Evolutionary conservation across 75 land plant species (phyloP).

Genomic region (Isoetes taiwanensis): DNA sequence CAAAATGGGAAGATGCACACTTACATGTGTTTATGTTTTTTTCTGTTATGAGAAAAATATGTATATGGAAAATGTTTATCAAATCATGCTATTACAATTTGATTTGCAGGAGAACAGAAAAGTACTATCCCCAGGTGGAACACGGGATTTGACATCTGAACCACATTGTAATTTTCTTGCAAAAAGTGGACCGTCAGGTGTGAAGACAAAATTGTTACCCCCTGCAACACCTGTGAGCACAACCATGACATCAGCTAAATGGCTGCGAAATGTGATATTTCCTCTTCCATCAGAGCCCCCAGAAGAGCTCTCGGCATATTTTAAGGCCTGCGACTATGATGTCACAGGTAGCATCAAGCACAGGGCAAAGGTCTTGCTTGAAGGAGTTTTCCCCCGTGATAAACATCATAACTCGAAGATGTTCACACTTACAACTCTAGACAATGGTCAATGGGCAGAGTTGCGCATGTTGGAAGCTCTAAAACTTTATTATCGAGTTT

Average conservation of each 20-base stretch:
- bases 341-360: neutral
- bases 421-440: neutral
- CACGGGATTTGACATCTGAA: neutral
- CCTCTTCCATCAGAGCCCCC: neutral
- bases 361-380: neutral
- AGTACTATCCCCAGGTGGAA: neutral
- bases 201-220: neutral
- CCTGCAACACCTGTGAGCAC: conserved; percentile 1
- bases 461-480: neutral
- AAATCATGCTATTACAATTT: neutral
- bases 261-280: neutral
- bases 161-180: neutral
- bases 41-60: neutral
- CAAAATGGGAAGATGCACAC: neutral
- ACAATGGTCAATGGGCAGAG: neutral
- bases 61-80: neutral
- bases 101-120: neutral
- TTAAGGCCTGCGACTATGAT: neutral
- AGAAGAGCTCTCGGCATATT: neutral
- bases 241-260: conserved; percentile 1
- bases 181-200: neutral
- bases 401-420: neutral
- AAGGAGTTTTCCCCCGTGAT: neutral
- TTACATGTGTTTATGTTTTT: neutral
- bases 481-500: conserved; percentile 3